Evolutionary conservation across 2,329 filamentous ascomycete genomes (phyloP).

Genomic region (Monosporascus sp.): DNA sequence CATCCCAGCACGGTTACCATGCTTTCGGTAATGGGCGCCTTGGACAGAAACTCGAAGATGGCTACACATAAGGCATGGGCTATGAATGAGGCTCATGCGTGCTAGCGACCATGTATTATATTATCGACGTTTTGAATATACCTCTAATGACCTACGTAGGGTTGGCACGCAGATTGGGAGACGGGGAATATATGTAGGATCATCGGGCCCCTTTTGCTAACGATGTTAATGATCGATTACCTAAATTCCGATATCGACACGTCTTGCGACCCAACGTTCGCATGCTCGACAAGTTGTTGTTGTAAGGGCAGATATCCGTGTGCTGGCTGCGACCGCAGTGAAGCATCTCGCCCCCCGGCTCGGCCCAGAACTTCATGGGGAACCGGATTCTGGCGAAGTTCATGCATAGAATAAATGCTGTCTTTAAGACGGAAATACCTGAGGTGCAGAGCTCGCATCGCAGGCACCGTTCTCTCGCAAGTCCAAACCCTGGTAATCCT

Average conservation of each 20-base stretch:
- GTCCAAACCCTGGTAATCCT: too few relatives aligned
- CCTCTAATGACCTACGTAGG: neutral
- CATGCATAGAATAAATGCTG: too few relatives aligned
- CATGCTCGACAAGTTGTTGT: neutral
- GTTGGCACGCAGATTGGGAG: neutral
- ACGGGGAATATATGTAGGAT: neutral
- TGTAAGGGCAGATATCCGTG: neutral
- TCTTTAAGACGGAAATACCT: too few relatives aligned
- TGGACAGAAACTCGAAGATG: too few relatives aligned
- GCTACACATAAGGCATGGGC: neutral
- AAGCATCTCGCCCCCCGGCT: too few relatives aligned
- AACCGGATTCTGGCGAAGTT: too few relatives aligned
- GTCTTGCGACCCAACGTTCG: neutral
- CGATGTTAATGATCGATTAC: neutral
- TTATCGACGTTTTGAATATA: neutral
- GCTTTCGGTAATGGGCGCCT: slow-evolving; percentile 36
- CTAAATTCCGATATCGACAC: neutral
- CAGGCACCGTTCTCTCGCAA: too few relatives aligned
- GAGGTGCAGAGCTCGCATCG: too few relatives aligned
- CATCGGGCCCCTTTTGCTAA: neutral
- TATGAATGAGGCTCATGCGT: neutral
- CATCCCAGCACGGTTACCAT: slow-evolving; percentile 54
- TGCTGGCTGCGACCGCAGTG: too few relatives aligned
- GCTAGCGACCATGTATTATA: neutral
- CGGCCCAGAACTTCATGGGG: too few relatives aligned